A percentile compares a stretch with the other conserved stretches of the same genome.
Evolutionary conservation across 441 rosid genomes (phyloP).

Genomic region (Erysimum cheiri): DNA sequence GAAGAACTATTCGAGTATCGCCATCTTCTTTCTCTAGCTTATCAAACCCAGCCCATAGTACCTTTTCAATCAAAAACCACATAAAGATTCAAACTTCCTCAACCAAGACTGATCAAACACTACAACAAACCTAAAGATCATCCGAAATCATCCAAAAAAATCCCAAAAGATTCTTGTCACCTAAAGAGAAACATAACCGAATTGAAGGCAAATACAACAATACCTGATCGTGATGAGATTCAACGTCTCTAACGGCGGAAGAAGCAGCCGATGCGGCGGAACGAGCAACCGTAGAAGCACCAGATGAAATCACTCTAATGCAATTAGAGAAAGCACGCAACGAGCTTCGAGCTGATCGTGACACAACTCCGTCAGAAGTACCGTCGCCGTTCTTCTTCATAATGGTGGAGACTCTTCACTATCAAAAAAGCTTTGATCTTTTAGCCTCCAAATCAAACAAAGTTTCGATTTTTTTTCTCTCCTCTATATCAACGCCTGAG

Average conservation of each 20-base stretch:
- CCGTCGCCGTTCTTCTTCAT: constrained; percentile 74
- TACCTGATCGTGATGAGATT: constrained; percentile 74
- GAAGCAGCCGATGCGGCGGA: constrained; percentile 87
- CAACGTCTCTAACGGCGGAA: constrained; percentile 71
- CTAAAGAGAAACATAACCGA: constrained; percentile 1
- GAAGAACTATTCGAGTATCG: constrained; percentile 62
- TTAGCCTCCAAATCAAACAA: constrained; percentile 25
- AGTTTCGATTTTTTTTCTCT: neutral
- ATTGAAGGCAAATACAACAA: constrained; percentile 6
- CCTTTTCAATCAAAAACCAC: constrained; percentile 52
- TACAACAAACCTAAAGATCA: constrained; percentile 25
- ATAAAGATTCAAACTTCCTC: constrained; percentile 14
- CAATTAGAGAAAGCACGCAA: constrained; percentile 80
- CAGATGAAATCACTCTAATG: constrained; percentile 78
- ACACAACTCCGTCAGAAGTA: constrained; percentile 52
- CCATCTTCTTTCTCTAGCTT: constrained; percentile 66
- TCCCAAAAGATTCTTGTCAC: constrained; percentile 5
- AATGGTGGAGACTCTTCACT: constrained; percentile 36
- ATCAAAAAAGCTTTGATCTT: constrained; percentile 21
- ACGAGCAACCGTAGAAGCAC: constrained; percentile 91
- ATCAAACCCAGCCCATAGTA: constrained; percentile 97
- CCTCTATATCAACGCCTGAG: constrained; percentile 6
- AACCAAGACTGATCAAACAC: constrained; percentile 4
- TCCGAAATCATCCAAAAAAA: neutral
- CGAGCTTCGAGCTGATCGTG: constrained; percentile 70